Percentiles rank a stretch among this genome's conserved stretches.
Conservation (phyloP, 257 asterid genomes). For the Przewalskia tangutica region DNA sequence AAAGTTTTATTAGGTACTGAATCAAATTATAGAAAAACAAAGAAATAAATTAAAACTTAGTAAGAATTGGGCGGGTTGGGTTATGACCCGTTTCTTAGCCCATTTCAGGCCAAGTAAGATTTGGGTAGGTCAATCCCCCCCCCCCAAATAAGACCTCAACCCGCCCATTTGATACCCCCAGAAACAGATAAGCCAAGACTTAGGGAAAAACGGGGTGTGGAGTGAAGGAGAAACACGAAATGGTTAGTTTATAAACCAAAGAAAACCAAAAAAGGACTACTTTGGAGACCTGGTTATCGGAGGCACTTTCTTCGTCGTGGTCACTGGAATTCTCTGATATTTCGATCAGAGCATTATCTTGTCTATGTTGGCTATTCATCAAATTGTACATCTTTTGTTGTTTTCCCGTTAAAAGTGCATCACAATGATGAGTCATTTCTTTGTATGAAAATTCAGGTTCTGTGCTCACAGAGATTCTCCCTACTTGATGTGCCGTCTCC, state of each 20-base stretch:
- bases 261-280: conserved; percentile 19
- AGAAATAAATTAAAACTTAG: too few species aligned
- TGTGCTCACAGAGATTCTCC: conserved; percentile 61
- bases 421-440: conserved; percentile 75
- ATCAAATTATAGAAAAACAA: too few species aligned
- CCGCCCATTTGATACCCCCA: too few species aligned
- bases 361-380: conserved; percentile 38
- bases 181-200: background rate
- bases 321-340: conserved; percentile 33
- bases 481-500: conserved; percentile 73
- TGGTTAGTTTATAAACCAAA: background rate
- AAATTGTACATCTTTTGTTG: conserved; percentile 69
- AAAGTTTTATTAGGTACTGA: too few species aligned
- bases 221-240: background rate
- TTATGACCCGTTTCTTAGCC: too few species aligned
- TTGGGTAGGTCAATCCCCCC: too few species aligned
- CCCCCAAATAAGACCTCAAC: conserved; percentile 24
- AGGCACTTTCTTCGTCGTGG: conserved; percentile 15
- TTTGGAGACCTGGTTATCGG: conserved; percentile 17
- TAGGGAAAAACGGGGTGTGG: background rate
- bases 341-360: conserved; percentile 36
- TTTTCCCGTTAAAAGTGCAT: conserved; percentile 62
- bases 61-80: too few species aligned
- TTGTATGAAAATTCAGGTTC: conserved; percentile 56
- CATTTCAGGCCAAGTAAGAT: too few species aligned